Evolutionary conservation across 2,329 filamentous ascomycete species (phyloP).

Genomic region (Fusarium sp.): DNA sequence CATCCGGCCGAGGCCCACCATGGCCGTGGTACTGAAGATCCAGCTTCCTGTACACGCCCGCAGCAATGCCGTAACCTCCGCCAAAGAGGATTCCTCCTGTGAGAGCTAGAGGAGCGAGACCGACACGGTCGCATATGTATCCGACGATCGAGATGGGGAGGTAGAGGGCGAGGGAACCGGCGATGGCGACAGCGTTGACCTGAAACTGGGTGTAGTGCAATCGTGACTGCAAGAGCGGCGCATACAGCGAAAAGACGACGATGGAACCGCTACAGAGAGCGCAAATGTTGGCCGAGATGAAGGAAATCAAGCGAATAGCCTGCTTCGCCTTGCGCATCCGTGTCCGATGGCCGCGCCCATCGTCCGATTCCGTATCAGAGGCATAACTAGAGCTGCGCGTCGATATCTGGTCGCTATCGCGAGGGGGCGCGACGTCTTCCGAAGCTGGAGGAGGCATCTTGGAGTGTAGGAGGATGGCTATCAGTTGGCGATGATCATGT

Average conservation of each 20-base stretch:
- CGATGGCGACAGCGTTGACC: constrained; percentile 90
- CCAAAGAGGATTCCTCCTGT: constrained; percentile 81
- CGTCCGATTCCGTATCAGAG: constrained; percentile 34
- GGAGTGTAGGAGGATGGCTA: neutral
- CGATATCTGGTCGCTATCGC: constrained; percentile 42
- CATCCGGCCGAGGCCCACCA: constrained; percentile 55
- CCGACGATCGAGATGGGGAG: constrained; percentile 91
- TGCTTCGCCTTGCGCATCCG: constrained; percentile 44
- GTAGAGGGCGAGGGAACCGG: constrained; percentile 89
- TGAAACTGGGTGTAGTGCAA: constrained; percentile 91
- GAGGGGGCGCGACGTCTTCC: constrained; percentile 30
- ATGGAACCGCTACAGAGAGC: constrained; percentile 89
- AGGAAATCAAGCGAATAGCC: constrained; percentile 60
- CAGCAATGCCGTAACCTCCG: constrained; percentile 84
- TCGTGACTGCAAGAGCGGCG: constrained; percentile 86
- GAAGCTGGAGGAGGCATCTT: constrained; percentile 37
- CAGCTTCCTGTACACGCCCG: constrained; percentile 74
- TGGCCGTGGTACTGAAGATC: constrained; percentile 60
- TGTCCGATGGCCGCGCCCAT: constrained; percentile 39
- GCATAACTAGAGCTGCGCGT: constrained; percentile 39
- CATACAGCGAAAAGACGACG: constrained; percentile 94
- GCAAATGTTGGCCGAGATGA: constrained; percentile 65
- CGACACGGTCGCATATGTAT: constrained; percentile 90
- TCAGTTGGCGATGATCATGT: constrained; percentile 21
- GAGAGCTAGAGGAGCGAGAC: constrained; percentile 81